phyloP scores from a whole-genome alignment of 768 basidiomycete genomes.

The Phlebiopsis gigantea region DNA sequence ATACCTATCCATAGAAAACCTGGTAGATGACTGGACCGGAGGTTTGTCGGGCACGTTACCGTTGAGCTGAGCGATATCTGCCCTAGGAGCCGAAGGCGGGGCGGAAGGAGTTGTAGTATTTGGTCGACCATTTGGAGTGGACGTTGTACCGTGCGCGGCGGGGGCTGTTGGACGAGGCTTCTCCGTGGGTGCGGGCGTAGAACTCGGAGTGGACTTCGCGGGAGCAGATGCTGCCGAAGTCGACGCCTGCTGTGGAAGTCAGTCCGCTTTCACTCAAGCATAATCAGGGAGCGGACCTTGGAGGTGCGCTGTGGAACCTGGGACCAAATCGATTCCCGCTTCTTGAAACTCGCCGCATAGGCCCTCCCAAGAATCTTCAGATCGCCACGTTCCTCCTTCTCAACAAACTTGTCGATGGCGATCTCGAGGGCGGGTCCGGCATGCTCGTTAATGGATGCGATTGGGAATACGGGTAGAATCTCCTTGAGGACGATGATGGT shows the following conservation, averaged over 20 bases:
- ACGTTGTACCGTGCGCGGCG: constrained; percentile 7
- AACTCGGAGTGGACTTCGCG: constrained; percentile 4
- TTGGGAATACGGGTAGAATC: constrained; percentile 83
- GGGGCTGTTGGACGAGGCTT: constrained; percentile 9
- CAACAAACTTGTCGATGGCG: constrained; percentile 62
- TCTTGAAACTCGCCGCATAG: constrained; percentile 72
- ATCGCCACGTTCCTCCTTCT: constrained; percentile 78
- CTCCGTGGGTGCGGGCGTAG: constrained; percentile 13
- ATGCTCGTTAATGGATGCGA: constrained; percentile 49
- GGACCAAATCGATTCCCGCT: constrained; percentile 63
- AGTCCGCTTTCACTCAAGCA: neutral
- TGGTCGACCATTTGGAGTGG: constrained; percentile 13
- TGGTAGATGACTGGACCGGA: constrained; percentile 33
- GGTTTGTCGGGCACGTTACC: constrained; percentile 28
- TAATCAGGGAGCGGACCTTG: constrained; percentile 26
- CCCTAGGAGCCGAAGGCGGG: constrained; percentile 54
- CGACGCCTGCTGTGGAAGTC: neutral
- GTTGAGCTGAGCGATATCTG: constrained; percentile 36
- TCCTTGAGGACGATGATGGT: constrained; percentile 92
- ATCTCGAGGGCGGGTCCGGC: constrained; percentile 50
- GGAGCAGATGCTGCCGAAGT: neutral
- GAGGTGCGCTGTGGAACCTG: constrained; percentile 22
- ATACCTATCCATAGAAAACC: constrained; percentile 66
- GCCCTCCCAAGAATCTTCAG: constrained; percentile 76
- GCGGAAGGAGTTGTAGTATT: constrained; percentile 6